Evolutionary conservation across 164 flowering plant species (phyloP).

Genomic region (Stephania japonica): DNA sequence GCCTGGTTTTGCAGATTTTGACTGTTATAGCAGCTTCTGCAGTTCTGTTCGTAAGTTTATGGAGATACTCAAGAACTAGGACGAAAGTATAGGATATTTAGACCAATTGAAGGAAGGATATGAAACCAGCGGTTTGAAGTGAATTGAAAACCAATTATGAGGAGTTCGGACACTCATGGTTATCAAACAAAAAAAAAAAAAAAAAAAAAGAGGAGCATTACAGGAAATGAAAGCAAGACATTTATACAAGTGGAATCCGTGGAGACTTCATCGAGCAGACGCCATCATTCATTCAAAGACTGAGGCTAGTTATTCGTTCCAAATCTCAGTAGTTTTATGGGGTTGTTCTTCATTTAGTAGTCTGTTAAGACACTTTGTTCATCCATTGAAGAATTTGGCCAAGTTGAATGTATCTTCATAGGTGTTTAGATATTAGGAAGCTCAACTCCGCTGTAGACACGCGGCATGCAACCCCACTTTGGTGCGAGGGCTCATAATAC

Average conservation of each 20-base stretch:
- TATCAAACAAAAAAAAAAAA: no score
- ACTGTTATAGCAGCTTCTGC: constrained; percentile 45
- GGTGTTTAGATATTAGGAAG: no score
- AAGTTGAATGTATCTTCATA: background rate
- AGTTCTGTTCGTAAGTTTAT: constrained; percentile 42
- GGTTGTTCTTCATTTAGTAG: background rate
- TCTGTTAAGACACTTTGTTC: background rate
- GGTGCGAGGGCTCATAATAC: no score
- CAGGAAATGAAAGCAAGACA: background rate
- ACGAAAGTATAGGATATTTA: constrained; percentile 24
- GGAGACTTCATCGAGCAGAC: background rate
- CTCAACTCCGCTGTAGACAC: no score
- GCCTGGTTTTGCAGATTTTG: constrained; percentile 37
- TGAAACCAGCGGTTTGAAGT: background rate
- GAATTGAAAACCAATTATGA: background rate
- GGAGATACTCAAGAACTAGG: constrained; percentile 55
- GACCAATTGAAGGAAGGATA: background rate
- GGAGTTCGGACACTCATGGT: no score
- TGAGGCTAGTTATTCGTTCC: background rate
- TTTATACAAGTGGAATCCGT: background rate
- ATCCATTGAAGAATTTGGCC: background rate
- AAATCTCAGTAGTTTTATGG: background rate
- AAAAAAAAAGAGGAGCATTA: no score
- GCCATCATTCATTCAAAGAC: background rate
- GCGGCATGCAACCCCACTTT: no score